A percentile compares a stretch with the other conserved stretches of the same genome.
These are phyloP conservation scores for Volutella citrinella DNA, from an alignment of 2,329 filamentous ascomycete species.

Conservation along the genomic window DNA sequence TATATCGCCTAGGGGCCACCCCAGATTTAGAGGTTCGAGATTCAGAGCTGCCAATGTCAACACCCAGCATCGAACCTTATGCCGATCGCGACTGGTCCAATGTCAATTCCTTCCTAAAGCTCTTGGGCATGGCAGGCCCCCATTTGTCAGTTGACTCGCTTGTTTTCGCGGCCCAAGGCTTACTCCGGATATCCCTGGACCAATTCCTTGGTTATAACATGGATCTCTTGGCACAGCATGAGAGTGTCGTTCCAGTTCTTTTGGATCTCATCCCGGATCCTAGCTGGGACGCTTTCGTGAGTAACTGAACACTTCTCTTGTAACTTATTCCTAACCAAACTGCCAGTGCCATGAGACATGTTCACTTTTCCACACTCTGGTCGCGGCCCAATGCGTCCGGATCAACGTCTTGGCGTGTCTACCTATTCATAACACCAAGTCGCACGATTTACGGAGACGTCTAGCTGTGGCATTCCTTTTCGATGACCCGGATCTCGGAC, in stretches of 20 bases:
- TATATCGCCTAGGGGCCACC: constrained; percentile 56
- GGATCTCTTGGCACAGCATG: constrained; percentile 38
- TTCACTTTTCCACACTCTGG: constrained; percentile 42
- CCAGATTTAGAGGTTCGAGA: constrained; percentile 38
- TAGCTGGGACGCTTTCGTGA: constrained; percentile 42
- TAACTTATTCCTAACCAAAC: constrained; percentile 5
- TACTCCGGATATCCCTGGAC: constrained; percentile 57
- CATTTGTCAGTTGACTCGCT: constrained; percentile 32
- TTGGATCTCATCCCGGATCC: constrained; percentile 37
- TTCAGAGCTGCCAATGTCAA: constrained; percentile 19
- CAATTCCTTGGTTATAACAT: constrained; percentile 43
- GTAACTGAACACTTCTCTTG: constrained; percentile 18
- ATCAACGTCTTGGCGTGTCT: constrained; percentile 58
- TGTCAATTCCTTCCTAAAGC: constrained; percentile 41
- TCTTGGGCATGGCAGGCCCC: constrained; percentile 38
- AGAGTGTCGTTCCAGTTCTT: constrained; percentile 43
- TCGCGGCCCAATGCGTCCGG: constrained; percentile 50
- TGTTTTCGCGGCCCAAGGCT: constrained; percentile 41
- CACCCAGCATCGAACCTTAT: constrained; percentile 25
- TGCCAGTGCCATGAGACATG: constrained; percentile 49
- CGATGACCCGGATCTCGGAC: constrained; percentile 41
- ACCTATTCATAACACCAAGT: constrained; percentile 45
- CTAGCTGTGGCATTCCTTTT: constrained; percentile 66
- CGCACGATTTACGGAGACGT: constrained; percentile 61
- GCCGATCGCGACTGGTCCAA: constrained; percentile 43